Evolutionary conservation across 2,329 filamentous ascomycete genomes (phyloP).

Genomic region (Colletotrichum paranaense): DNA sequence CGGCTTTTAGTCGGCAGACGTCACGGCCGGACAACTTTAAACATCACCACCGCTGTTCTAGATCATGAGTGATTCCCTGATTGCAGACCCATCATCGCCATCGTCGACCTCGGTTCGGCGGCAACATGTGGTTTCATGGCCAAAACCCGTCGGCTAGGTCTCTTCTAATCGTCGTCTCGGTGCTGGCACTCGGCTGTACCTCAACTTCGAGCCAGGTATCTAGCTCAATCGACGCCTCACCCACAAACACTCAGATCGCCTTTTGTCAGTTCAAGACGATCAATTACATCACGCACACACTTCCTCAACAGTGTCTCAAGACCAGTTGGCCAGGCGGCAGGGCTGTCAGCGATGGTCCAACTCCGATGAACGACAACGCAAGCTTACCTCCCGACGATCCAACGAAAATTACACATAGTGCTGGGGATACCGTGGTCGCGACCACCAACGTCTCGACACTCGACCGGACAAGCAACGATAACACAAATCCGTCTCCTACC

Average conservation of each 20-base stretch:
- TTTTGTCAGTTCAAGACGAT: conserved; percentile 72
- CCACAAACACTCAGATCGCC: background rate
- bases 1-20: too few relatives aligned
- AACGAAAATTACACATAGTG: background rate
- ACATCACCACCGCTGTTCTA: too few relatives aligned
- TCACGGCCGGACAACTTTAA: too few relatives aligned
- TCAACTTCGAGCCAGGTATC: background rate
- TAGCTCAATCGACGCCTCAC: background rate
- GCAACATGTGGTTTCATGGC: background rate
- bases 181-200: background rate
- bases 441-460: conserved; percentile 33
- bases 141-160: background rate
- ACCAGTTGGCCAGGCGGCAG: conserved; percentile 62
- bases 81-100: background rate
- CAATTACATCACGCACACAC: conserved; percentile 84
- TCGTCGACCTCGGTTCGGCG: background rate
- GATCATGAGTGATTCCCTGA: background rate
- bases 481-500: background rate
- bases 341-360: background rate
- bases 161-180: background rate
- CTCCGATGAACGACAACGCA: background rate
- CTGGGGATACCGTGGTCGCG: background rate
- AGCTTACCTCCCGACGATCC: background rate
- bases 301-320: conserved; percentile 80
- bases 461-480: background rate